Conservation (phyloP, 805 yeast species). For the Yamadazyma sp. region DNA sequence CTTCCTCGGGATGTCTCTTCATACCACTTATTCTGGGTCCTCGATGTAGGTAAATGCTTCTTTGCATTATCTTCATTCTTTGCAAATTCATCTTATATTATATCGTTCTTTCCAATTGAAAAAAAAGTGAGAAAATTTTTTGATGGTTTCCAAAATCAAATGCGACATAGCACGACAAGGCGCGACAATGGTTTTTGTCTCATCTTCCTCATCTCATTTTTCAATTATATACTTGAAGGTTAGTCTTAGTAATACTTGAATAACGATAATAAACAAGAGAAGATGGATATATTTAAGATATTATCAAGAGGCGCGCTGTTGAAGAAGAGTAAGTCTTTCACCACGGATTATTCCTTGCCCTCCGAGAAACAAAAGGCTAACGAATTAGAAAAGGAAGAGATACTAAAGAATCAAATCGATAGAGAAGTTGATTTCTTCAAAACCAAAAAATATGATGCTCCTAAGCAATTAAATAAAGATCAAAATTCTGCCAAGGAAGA, state of each 20-base stretch:
- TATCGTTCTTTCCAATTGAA: too few relatives aligned
- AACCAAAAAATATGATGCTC: constrained; percentile 41
- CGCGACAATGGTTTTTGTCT: too few relatives aligned
- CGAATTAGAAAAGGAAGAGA: constrained; percentile 32
- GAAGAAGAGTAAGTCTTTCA: constrained; percentile 49
- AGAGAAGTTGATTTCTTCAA: constrained; percentile 84
- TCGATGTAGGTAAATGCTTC: constrained; percentile 41
- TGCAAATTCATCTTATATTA: too few relatives aligned
- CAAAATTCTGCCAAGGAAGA: constrained; percentile 14
- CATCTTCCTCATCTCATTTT: too few relatives aligned
- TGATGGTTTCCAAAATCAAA: too few relatives aligned
- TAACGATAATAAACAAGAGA: neutral
- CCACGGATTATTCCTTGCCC: constrained; percentile 41
- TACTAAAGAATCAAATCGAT: constrained; percentile 51
- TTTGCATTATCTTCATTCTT: constrained; percentile 8
- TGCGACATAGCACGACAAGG: too few relatives aligned
- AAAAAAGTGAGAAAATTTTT: too few relatives aligned
- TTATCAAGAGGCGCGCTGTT: constrained; percentile 83
- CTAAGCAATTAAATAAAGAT: constrained; percentile 13
- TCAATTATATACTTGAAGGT: too few relatives aligned
- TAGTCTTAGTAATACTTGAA: too few relatives aligned
- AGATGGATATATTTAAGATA: constrained; percentile 86
- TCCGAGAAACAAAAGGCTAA: constrained; percentile 19
- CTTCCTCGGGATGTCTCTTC: constrained; percentile 64
- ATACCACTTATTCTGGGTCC: constrained; percentile 67